These are phyloP conservation scores for Aspergillus bridgeri DNA, from an alignment of 495 filamentous ascomycete species.

Conservation along the genomic window DNA sequence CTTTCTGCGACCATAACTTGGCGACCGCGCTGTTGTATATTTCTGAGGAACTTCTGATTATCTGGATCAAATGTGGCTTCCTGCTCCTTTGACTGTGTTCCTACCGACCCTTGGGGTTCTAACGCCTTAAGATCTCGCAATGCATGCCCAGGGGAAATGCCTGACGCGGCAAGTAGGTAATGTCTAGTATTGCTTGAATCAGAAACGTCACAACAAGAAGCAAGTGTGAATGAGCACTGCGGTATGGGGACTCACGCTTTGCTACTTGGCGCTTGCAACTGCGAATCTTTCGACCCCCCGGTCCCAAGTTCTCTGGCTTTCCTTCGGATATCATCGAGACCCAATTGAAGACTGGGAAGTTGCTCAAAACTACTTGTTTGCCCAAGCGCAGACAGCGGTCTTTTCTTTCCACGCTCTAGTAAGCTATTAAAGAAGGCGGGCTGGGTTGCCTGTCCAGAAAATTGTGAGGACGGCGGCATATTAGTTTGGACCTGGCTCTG, in stretches of 20 bases:
- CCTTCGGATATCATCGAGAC: constrained; percentile 81
- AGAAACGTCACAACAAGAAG: not conserved
- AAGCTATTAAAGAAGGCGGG: constrained; percentile 85
- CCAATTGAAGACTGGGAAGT: constrained; percentile 66
- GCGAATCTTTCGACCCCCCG: constrained; percentile 41
- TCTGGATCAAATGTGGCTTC: constrained; percentile 61
- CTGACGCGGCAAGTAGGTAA: constrained; percentile 87
- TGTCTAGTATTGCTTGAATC: constrained; percentile 44
- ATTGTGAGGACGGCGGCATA: constrained; percentile 17
- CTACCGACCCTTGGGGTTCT: constrained; percentile 43
- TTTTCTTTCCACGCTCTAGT: constrained; percentile 66
- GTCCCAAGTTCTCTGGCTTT: constrained; percentile 74
- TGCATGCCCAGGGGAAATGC: constrained; percentile 72
- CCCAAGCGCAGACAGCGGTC: constrained; percentile 35
- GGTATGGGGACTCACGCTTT: constrained; percentile 53
- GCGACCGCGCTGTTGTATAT: constrained; percentile 84
- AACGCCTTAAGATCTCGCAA: constrained; percentile 71
- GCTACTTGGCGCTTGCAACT: constrained; percentile 49
- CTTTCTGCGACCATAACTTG: constrained; percentile 87
- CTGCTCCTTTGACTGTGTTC: constrained; percentile 38
- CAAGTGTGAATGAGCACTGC: not conserved
- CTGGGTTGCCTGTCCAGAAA: constrained; percentile 37
- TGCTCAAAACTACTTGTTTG: constrained; percentile 45
- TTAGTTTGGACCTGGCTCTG: constrained; percentile 26
- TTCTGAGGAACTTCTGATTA: constrained; percentile 76